Conservation (phyloP, 306 rosid genomes). For the Trichosanthes truncata region DNA sequence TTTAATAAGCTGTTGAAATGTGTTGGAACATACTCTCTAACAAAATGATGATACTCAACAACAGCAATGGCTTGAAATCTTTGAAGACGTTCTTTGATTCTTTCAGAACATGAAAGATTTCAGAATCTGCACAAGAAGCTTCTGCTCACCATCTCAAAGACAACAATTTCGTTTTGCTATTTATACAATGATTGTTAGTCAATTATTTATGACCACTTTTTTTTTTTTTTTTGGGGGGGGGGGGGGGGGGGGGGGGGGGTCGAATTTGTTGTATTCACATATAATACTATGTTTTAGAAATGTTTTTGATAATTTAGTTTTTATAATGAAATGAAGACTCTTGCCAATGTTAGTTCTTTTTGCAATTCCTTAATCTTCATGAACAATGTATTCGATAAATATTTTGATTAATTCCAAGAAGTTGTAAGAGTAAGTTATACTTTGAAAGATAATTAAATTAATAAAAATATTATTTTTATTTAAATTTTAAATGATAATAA, state of each 20-base stretch:
- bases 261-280: neutral
- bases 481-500: too few species aligned
- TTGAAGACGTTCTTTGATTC: neutral
- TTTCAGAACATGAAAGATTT: conserved; percentile 7
- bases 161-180: neutral
- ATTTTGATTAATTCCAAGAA: neutral
- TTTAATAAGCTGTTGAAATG: conserved; percentile 30
- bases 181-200: neutral
- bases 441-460: too few species aligned
- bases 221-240: neutral
- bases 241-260: too few species aligned
- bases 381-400: neutral
- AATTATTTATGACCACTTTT: neutral
- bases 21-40: conserved; percentile 7
- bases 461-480: too few species aligned
- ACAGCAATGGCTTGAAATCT: neutral
- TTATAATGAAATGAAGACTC: neutral
- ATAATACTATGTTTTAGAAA: neutral
- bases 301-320: neutral
- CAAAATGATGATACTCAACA: neutral
- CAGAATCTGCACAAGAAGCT: neutral
- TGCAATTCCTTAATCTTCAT: neutral
- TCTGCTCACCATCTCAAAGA: neutral
- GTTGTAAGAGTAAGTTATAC: too few species aligned
- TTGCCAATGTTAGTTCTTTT: neutral